Percentiles rank a stretch among this genome's conserved stretches.
Evolutionary conservation across 2,329 filamentous ascomycete genomes (phyloP).

Genomic region (Cordyceps tenuipes): DNA sequence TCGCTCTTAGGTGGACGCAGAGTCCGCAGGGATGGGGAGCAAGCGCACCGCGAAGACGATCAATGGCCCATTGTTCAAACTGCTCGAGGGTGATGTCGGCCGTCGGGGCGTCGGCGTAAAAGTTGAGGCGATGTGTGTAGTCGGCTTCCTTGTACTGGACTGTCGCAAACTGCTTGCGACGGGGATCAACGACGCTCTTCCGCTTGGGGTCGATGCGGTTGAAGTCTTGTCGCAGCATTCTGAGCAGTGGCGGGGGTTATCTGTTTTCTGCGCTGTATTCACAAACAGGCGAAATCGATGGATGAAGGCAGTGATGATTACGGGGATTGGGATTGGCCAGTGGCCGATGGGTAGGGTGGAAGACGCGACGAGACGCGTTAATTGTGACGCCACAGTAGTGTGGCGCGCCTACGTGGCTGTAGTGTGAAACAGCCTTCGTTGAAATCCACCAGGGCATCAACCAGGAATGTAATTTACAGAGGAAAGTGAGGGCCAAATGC

Average conservation of each 20-base stretch:
- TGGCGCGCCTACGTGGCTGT: not conserved
- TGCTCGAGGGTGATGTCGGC: constrained; percentile 93
- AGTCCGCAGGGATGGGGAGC: not conserved
- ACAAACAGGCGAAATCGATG: not conserved
- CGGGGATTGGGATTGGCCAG: not conserved
- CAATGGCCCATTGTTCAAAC: constrained; percentile 98
- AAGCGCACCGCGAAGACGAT: constrained; percentile 64
- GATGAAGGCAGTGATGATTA: constrained; percentile 2
- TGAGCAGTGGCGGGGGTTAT: constrained; percentile 12
- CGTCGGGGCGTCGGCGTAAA: constrained; percentile 81
- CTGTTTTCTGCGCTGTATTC: not conserved
- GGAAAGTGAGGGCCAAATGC: too few species aligned
- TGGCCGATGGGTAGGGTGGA: constrained; percentile 12
- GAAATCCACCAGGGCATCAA: not conserved
- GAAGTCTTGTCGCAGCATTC: constrained; percentile 43
- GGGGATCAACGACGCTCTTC: constrained; percentile 66
- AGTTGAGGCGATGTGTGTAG: constrained; percentile 84
- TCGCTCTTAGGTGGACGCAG: not conserved
- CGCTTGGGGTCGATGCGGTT: constrained; percentile 60
- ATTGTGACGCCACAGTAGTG: constrained; percentile 13
- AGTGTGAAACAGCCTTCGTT: constrained; percentile 3
- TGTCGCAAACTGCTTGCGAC: constrained; percentile 79
- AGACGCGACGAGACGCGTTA: constrained; percentile 29
- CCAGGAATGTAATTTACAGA: too few species aligned
- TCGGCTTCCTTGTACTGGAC: constrained; percentile 67